Percentiles rank a stretch among this genome's conserved stretches.
phyloP scores from a whole-genome alignment of 2,329 filamentous ascomycete genomes.

The Drechslera avenae region DNA sequence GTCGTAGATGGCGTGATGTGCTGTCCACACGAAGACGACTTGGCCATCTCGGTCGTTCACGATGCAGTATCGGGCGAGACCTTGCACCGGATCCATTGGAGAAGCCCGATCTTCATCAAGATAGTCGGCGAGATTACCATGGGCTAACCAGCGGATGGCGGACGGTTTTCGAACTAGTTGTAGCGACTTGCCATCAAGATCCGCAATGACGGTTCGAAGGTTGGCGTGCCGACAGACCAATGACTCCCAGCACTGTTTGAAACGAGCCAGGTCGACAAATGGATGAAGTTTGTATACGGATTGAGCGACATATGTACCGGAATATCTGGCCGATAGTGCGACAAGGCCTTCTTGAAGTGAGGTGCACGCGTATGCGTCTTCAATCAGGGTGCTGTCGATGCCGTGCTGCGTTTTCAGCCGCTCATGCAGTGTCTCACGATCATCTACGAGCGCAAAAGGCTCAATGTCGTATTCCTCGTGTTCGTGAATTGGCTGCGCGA shows the following conservation, averaged over 20 bases:
- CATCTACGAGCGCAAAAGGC: not conserved
- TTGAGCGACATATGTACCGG: constrained; percentile 52
- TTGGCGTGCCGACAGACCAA: not conserved
- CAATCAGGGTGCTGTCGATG: constrained; percentile 27
- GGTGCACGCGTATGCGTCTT: constrained; percentile 62
- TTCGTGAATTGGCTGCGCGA: not conserved
- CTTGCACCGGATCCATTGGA: not conserved
- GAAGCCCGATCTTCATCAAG: constrained; percentile 1
- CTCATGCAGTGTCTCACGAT: not conserved
- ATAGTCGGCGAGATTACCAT: constrained; percentile 7
- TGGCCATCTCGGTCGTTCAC: constrained; percentile 2
- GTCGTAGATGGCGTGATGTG: constrained; percentile 33
- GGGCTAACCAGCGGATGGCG: constrained; percentile 5
- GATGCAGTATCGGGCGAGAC: constrained; percentile 11
- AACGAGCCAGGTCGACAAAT: not conserved
- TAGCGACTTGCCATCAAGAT: not conserved
- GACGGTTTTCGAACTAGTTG: constrained; percentile 13
- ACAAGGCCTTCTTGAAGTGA: constrained; percentile 61
- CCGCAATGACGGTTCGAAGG: not conserved
- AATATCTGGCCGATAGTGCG: constrained; percentile 58
- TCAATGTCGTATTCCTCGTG: not conserved
- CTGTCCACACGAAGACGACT: constrained; percentile 24
- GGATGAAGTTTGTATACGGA: constrained; percentile 43
- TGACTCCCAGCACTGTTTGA: not conserved
- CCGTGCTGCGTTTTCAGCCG: not conserved